phyloP scores from a whole-genome alignment of 768 basidiomycete species.

The Sporobolomyces roseus region DNA sequence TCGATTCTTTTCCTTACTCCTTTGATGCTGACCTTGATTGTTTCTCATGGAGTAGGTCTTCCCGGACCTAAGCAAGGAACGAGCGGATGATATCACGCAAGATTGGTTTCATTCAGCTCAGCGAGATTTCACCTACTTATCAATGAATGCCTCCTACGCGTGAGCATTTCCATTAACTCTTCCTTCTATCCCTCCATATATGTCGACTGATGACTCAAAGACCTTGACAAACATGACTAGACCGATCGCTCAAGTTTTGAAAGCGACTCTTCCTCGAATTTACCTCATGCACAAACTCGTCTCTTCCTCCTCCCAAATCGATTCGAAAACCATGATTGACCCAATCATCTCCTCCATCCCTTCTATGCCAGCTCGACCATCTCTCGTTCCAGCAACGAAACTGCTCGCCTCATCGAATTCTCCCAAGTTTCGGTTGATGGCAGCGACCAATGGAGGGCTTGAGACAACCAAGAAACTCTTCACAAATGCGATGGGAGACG shows the following conservation, averaged over 20 bases:
- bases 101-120: conserved; percentile 36
- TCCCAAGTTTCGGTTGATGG: conserved; percentile 11
- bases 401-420: neutral
- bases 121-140: conserved; percentile 36
- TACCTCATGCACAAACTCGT: conserved; percentile 19
- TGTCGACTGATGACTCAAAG: no score
- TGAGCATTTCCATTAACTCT: neutral
- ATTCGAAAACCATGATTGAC: neutral
- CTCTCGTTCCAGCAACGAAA: neutral
- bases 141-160: conserved; percentile 31
- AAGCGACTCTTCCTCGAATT: conserved; percentile 20
- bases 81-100: conserved; percentile 7
- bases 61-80: neutral
- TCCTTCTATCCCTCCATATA: no score
- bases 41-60: neutral
- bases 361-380: neutral
- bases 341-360: conserved; percentile 13
- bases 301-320: neutral
- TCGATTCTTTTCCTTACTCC: neutral
- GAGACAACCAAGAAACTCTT: conserved; percentile 18
- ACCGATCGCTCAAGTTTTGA: conserved; percentile 32
- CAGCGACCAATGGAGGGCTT: conserved; percentile 33
- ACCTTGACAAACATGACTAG: conserved; percentile 15
- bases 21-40: no score
- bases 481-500: neutral